Conservation (phyloP, 352 stramenopile genomes). For the Aphanomyces stellatus region DNA sequence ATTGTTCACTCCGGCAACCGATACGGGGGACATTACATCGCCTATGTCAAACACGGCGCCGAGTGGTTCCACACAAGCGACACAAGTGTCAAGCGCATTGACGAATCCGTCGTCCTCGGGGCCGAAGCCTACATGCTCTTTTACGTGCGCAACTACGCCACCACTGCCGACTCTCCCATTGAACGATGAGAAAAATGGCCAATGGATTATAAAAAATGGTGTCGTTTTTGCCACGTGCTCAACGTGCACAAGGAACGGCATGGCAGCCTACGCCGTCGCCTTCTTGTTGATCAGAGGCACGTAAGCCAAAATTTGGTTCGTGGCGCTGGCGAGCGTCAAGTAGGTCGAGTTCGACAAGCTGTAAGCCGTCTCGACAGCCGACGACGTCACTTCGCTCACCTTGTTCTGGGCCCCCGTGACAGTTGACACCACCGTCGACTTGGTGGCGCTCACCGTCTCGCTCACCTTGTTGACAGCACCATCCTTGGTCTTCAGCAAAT, state of each 20-base stretch:
- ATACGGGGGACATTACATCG: constrained; percentile 57
- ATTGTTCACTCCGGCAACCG: constrained; percentile 69
- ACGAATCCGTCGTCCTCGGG: constrained; percentile 51
- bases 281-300: constrained; percentile 20
- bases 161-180: too few species aligned
- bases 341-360: constrained; percentile 12
- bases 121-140: constrained; percentile 79
- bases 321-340: not conserved
- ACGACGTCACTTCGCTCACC: constrained; percentile 1
- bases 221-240: not conserved
- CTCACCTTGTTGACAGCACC: constrained; percentile 45
- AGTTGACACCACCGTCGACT: not conserved
- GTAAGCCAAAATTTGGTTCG: constrained; percentile 9
- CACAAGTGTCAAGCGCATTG: constrained; percentile 47
- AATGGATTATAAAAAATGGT: not conserved
- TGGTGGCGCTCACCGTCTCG: not conserved
- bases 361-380: constrained; percentile 10
- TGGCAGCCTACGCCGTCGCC: not conserved
- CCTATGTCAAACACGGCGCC: constrained; percentile 52
- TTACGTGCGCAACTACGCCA: constrained; percentile 29
- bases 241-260: not conserved
- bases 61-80: constrained; percentile 70
- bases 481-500: constrained; percentile 62
- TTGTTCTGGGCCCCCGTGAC: not conserved
- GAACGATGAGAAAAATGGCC: not conserved